These are phyloP conservation scores for Russula sp. DNA, from an alignment of 768 basidiomycete species.

Conservation along the genomic window DNA sequence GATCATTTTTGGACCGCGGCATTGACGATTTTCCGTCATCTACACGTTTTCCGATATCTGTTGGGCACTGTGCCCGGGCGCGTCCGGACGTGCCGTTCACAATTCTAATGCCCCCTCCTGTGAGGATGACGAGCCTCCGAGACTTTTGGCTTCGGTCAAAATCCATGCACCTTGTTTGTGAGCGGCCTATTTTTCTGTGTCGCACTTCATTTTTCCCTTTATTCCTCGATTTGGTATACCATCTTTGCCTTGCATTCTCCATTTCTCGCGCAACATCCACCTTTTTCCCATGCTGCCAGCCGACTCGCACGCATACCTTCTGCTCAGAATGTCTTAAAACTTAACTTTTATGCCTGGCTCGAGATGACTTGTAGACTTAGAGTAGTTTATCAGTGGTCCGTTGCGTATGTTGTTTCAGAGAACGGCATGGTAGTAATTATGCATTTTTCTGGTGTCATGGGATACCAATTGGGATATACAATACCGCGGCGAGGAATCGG, in stretches of 20 bases:
- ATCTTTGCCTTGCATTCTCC: neutral
- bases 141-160: neutral
- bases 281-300: neutral
- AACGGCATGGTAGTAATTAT: neutral
- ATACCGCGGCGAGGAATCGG: neutral
- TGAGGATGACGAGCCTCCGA: neutral
- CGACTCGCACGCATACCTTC: neutral
- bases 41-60: neutral
- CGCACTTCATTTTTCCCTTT: neutral
- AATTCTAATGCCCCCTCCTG: neutral
- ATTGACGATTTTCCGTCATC: neutral
- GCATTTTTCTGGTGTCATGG: neutral
- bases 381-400: constrained; percentile 5
- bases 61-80: neutral
- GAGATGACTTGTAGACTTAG: constrained; percentile 1
- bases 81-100: neutral
- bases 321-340: neutral
- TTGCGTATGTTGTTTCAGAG: neutral
- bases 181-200: neutral
- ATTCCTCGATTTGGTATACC: neutral
- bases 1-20: constrained; percentile 12
- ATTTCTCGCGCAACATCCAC: neutral
- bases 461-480: neutral
- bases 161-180: neutral
- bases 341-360: neutral